phyloP scores from a whole-genome alignment of 2,329 filamentous ascomycete species.

The Pestalotiopsis sp. region DNA sequence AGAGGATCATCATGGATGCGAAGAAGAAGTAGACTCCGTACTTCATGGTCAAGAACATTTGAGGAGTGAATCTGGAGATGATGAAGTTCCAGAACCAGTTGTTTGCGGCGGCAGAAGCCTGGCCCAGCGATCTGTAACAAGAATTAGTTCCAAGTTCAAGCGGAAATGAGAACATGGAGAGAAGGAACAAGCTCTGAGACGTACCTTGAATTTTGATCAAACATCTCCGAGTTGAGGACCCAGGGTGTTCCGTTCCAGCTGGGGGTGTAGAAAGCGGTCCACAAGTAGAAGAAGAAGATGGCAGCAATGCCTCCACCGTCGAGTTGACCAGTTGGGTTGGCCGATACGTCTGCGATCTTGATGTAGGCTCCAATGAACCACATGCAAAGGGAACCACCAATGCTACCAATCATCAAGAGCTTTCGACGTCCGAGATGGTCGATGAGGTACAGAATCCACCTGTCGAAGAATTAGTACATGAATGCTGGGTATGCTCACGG shows the following conservation, averaged over 20 bases:
- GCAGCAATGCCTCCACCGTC: constrained; percentile 55
- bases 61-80: constrained; percentile 67
- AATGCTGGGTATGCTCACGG: neutral
- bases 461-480: neutral
- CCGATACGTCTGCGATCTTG: constrained; percentile 45
- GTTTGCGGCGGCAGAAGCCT: constrained; percentile 71
- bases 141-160: neutral
- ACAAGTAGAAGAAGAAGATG: constrained; percentile 75
- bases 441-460: constrained; percentile 64
- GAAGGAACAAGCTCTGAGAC: neutral
- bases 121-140: constrained; percentile 57
- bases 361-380: constrained; percentile 68
- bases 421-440: constrained; percentile 62
- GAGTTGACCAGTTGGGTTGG: constrained; percentile 29
- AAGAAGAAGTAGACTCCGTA: constrained; percentile 74
- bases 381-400: constrained; percentile 65
- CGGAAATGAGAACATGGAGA: neutral
- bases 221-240: constrained; percentile 78
- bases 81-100: constrained; percentile 79
- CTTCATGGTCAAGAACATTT: constrained; percentile 62
- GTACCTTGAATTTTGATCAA: constrained; percentile 66
- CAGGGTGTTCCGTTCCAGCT: constrained; percentile 76
- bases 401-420: constrained; percentile 60
- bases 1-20: constrained; percentile 61
- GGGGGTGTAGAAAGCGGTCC: constrained; percentile 73